These are phyloP conservation scores for Leishmania lainsoni DNA, from an alignment of 208 protist species.

Conservation along the genomic window DNA sequence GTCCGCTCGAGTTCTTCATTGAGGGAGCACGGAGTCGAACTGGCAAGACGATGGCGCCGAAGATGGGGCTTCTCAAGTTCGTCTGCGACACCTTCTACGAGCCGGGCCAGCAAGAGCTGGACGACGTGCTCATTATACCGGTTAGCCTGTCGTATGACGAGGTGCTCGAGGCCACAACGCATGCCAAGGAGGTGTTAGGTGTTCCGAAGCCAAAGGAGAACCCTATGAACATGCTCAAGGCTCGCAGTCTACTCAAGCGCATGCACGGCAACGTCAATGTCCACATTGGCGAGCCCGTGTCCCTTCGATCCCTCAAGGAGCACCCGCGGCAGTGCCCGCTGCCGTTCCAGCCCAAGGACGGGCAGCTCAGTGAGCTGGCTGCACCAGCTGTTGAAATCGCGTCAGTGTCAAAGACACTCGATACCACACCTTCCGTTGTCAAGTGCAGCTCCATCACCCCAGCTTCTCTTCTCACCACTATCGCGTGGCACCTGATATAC, in stretches of 20 bases:
- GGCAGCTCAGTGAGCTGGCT: background rate
- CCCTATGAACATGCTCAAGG: slow-evolving; percentile 72
- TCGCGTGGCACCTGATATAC: slow-evolving; percentile 70
- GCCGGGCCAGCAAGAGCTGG: slow-evolving; percentile 40
- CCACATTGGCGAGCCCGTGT: slow-evolving; percentile 77
- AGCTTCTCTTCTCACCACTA: slow-evolving; percentile 40
- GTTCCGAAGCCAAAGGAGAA: slow-evolving; percentile 83
- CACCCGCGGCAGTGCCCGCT: slow-evolving; percentile 48
- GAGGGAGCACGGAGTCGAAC: slow-evolving; percentile 87
- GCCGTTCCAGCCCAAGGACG: slow-evolving; percentile 41
- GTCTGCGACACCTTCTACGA: slow-evolving; percentile 82
- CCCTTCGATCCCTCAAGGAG: slow-evolving; percentile 44
- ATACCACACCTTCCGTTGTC: slow-evolving; percentile 21
- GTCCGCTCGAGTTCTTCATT: slow-evolving; percentile 90
- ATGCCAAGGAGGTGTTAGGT: slow-evolving; percentile 88
- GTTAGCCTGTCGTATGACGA: slow-evolving; percentile 91
- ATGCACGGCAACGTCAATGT: slow-evolving; percentile 85
- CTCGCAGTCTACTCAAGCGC: slow-evolving; percentile 50
- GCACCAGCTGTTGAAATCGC: background rate
- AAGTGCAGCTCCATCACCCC: slow-evolving; percentile 30
- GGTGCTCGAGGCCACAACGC: slow-evolving; percentile 79
- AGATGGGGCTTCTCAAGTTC: slow-evolving; percentile 92
- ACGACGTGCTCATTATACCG: slow-evolving; percentile 85
- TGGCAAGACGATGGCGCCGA: slow-evolving; percentile 87
- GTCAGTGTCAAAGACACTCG: background rate